Base-by-base conservation (phyloP, 257 asterid species). In the Datura wrightii region DNA sequence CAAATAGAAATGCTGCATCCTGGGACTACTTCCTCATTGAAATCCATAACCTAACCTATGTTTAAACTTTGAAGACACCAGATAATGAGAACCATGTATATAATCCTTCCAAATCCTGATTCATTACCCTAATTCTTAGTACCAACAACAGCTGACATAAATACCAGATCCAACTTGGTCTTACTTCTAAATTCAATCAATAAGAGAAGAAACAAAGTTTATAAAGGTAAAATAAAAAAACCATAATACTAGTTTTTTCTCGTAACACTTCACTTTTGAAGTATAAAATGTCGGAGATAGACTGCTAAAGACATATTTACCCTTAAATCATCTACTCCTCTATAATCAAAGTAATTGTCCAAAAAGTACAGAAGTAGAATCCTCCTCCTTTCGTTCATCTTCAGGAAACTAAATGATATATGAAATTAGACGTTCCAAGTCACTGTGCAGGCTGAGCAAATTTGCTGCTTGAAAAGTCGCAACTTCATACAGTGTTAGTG, bases 1-100 rank as follows among this genome's bases (percentile, higher is more conserved):
- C 18, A 71, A 24, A 10, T 3, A 44, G 10, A 44, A 66, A 44
- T 71, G 37, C 56, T 71, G 39, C 18, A 48, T 10, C 55, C 34
- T 3, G 55, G 8, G 55, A 46, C 79, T 42, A 42, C 3, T 18
- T 71, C 36, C 56, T 71, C 80, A 8, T 37, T 71, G 10, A 71
- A 44, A 71, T 71, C 39, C 56, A 44, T 71, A 71, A 44, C 42
- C 79, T 71, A 71, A 71, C 55, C 79, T 42, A 71, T 46, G 18
- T 71, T 10, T 62, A 5, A 71, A 71, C 10, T n/a, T 65, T 36
- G 36, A 65, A 66, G 19, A 5, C 39, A 71, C 2, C 39, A 44
- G 18, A 1, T 39, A 0, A 44, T 71, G 18, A 71, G 39, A 44
- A 44, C 58, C 18, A 48, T 6, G 37, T 48, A 24, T 72, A 46